Evolutionary conservation across 1,284 basidiomycete genomes (phyloP).

Genomic region (Microbotryomycetes sp.): DNA sequence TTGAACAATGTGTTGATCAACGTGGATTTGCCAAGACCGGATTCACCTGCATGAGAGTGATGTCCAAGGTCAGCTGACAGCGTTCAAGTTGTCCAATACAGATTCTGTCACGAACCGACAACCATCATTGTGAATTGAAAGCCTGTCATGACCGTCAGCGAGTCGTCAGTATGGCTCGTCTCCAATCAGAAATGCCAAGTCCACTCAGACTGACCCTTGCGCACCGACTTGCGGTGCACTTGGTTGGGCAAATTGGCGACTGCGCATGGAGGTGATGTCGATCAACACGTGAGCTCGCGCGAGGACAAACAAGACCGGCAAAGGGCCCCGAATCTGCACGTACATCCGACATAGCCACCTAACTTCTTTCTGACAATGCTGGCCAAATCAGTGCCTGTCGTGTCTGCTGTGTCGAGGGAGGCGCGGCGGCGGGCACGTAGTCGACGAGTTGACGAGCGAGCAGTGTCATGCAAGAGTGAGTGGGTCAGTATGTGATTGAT

Average conservation of each 20-base stretch:
- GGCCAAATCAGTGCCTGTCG: constrained; percentile 5
- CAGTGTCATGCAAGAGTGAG: neutral
- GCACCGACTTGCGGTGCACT: constrained; percentile 90
- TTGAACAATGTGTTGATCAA: constrained; percentile 97
- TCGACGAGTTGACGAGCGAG: neutral
- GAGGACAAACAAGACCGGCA: neutral
- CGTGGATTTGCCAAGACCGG: constrained; percentile 93
- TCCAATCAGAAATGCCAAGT: neutral
- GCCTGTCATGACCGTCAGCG: constrained; percentile 45
- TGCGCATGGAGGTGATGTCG: constrained; percentile 41
- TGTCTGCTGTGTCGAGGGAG: neutral
- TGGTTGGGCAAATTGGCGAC: constrained; percentile 93
- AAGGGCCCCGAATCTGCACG: constrained; percentile 6
- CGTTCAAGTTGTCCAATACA: no score
- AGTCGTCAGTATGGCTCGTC: neutral
- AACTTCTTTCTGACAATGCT: constrained; percentile 78
- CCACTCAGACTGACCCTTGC: constrained; percentile 43
- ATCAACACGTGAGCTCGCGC: neutral
- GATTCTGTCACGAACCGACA: constrained; percentile 84
- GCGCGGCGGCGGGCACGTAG: neutral
- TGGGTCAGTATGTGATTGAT: no score
- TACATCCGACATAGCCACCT: constrained; percentile 62
- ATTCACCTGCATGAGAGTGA: constrained; percentile 63
- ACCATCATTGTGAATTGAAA: constrained; percentile 97
- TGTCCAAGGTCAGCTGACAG: neutral